These are phyloP conservation scores for Bacidia gigantensis DNA, from an alignment of 495 filamentous ascomycete species.

Conservation along the genomic window DNA sequence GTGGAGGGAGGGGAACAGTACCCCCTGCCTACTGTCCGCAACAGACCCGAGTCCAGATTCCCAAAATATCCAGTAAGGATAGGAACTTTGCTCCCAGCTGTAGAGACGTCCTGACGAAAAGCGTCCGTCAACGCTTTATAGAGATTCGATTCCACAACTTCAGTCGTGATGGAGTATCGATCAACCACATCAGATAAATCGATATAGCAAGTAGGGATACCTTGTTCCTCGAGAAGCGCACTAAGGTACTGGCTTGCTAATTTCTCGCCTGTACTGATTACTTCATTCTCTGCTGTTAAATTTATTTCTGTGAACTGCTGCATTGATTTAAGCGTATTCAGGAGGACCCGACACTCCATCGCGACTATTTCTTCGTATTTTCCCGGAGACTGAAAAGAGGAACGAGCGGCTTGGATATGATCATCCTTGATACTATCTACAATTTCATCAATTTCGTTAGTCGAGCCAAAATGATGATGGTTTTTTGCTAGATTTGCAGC, in stretches of 20 bases:
- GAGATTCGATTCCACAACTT: constrained; percentile 62
- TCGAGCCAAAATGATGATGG: too few species aligned
- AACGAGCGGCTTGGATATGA: too few species aligned
- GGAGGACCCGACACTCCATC: too few species aligned
- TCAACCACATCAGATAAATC: constrained; percentile 68
- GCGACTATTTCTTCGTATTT: too few species aligned
- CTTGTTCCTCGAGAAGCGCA: constrained; percentile 58
- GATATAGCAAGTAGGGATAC: constrained; percentile 71
- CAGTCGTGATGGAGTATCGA: constrained; percentile 39
- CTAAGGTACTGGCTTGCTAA: constrained; percentile 80
- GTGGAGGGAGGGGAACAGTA: too few species aligned
- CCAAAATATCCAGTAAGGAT: constrained; percentile 77
- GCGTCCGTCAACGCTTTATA: constrained; percentile 54
- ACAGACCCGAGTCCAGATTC: constrained; percentile 65
- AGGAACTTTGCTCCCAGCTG: constrained; percentile 57
- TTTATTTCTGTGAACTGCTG: too few species aligned
- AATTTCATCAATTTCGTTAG: too few species aligned
- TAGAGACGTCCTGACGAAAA: constrained; percentile 51
- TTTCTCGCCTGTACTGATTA: constrained; percentile 88
- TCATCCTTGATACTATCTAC: too few species aligned
- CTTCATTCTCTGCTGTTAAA: constrained; percentile 67
- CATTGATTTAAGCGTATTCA: too few species aligned
- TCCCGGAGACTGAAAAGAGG: too few species aligned
- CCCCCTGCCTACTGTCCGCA: constrained; percentile 68
- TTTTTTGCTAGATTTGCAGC: too few species aligned